Evolutionary conservation across 129 eudicot species (phyloP), one percentile per base, ranked within the genome.

Genomic region (Centaurea solstitialis): DNA sequence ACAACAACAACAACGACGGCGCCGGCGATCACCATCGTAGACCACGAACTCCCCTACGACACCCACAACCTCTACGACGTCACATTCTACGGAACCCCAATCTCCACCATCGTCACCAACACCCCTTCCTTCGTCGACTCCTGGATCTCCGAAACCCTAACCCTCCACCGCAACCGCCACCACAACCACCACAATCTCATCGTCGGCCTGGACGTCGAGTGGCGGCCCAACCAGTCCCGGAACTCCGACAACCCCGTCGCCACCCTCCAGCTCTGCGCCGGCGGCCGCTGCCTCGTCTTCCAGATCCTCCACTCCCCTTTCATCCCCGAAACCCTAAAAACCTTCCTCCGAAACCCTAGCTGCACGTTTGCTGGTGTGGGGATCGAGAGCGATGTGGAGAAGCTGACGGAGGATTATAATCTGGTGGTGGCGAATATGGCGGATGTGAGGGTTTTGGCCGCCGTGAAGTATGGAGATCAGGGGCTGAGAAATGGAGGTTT

Each of bases 401-500:
- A 86, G 69, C 57, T 88, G 3, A 24, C 17, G 20, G 57, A 8
- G 23, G 88, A 81, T 72, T 83, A 83, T 8, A 74, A 50, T 12
- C 37, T 88, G 26, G 73, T 17, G 45, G 74, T 68, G 72, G 37
- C 43, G 30, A 88, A 15, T 1, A 69, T 10, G 53, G 87, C 66
- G 0, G 95, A 90, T 69, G 6, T 88, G 3, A 40, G 95, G 41
- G 6, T 0, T 0, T 35, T 84, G 80, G 97, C 94, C 38, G 87
- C 87, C 22, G 85, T 37, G 0, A 57, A 0, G 76, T 74, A 67
- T 8, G 87, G 77, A 13, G 23, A 3, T 17, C 59, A 23, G 77
- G 81, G 73, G 39, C 45, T 88, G 33, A 77, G 12, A 9, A 74
- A 76, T 4, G 76, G 86, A 0, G 97, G 97, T 68, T 9, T 93